Base-by-base conservation (phyloP, 441 rosid species). In the Arabidopsis lyrata region DNA sequence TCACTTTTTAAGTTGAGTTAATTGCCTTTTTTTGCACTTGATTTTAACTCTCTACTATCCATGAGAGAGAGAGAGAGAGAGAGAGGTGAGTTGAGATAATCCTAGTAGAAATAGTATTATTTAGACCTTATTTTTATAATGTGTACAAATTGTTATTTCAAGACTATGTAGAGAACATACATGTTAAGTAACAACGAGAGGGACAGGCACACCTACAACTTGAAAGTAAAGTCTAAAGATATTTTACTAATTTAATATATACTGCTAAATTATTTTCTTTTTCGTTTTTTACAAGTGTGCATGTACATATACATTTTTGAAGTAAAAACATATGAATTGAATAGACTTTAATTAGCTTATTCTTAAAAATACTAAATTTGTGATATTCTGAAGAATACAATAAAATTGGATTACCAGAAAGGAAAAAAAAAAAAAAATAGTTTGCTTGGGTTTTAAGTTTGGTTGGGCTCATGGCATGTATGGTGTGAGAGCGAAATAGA, bases 381-480 rank as follows among this genome's bases (percentile, higher is more conserved):
- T 36, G 35, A 55, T 45, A 31, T n/a, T 68, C 31, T 61, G 32
- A 60, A 60, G 34, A 61, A 52, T 75, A 39, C 8, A 74, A 15
- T 22, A 68, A 55, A 29, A 22, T 22, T 47, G 22, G 27, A 36
- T 68, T 44, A 76, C 48, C 6, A 42, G 44, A 68, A 49, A 53
- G 45, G 59, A 29, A 63, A 52, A 4, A 32, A 31, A 38, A 15
- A 72, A 49, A 54, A 18, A 57, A 24, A 66, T n/a, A 18, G 82
- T 74, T 83, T 86, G 88, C 93, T 87, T 91, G 84, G 86, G 81
- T 71, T 81, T 79, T 61, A 89, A 83, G 95, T 85, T 85, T 81
- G 76, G 76, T 65, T 76, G 58, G 44, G 83, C 66, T 67, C 31
- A 58, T 57, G 52, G 57, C 64, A 63, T 59, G 74, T 72, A 60